Conservation (phyloP, 768 basidiomycete genomes). For the Naematelia aurantialba region DNA sequence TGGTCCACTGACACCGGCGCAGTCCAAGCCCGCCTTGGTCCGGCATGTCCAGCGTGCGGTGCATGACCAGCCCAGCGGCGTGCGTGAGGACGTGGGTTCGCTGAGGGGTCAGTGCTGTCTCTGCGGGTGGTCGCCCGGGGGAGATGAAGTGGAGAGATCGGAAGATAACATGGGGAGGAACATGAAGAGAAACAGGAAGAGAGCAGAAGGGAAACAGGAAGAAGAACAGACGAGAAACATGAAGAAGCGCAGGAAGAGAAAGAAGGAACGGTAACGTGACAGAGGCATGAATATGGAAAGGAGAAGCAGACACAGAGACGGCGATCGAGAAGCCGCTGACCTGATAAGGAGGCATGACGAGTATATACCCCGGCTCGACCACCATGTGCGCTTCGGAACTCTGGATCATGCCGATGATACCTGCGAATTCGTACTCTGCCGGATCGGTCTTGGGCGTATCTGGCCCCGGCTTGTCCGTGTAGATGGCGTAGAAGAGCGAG, state of each 20-base stretch:
- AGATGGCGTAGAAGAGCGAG: conserved; percentile 29
- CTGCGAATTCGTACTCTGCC: conserved; percentile 33
- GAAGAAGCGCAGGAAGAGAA: too few species aligned
- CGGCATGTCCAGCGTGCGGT: conserved; percentile 28
- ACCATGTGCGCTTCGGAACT: conserved; percentile 18
- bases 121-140: neutral
- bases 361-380: conserved; percentile 35
- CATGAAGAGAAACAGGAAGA: neutral
- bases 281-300: neutral
- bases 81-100: conserved; percentile 43
- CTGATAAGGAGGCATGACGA: conserved; percentile 33
- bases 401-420: conserved; percentile 27
- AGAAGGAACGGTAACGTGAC: too few species aligned
- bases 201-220: too few species aligned
- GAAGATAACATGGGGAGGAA: neutral
- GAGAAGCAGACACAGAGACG: neutral
- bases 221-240: too few species aligned
- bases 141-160: neutral
- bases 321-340: conserved; percentile 12
- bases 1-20: conserved; percentile 36
- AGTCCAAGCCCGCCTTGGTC: conserved; percentile 26
- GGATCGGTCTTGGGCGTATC: conserved; percentile 19
- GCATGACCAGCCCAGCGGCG: conserved; percentile 31
- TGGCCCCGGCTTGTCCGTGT: conserved; percentile 21
- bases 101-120: conserved; percentile 5